Conservation (phyloP, 768 basidiomycete species). For the Astraeus odoratus region DNA sequence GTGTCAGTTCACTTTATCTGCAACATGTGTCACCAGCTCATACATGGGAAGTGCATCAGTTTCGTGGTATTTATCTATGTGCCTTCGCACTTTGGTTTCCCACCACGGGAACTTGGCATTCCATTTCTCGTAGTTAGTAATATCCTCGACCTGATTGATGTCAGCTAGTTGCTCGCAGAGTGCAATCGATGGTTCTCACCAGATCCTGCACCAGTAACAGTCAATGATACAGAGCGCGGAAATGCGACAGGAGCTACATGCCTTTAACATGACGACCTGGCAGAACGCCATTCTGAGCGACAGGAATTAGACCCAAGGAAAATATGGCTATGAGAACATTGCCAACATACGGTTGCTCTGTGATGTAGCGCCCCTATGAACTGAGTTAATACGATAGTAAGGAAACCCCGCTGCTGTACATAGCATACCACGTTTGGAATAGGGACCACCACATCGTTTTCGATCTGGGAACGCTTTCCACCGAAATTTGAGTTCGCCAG, state of each 20-base stretch:
- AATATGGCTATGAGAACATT: too few species aligned
- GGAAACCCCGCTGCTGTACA: neutral
- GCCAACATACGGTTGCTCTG: neutral
- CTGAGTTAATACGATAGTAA: too few species aligned
- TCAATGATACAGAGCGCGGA: neutral
- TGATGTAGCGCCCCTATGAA: neutral
- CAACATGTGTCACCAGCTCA: constrained; percentile 8
- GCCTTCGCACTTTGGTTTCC: too few species aligned
- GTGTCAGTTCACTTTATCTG: constrained; percentile 2
- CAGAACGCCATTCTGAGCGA: constrained; percentile 1
- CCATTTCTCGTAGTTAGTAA: too few species aligned
- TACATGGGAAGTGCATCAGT: constrained; percentile 16
- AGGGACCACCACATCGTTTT: too few species aligned
- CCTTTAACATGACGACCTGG: neutral
- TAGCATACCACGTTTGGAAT: too few species aligned
- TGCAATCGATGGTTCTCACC: neutral
- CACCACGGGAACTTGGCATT: too few species aligned
- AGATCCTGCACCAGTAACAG: neutral
- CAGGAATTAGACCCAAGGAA: too few species aligned
- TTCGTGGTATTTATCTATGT: too few species aligned
- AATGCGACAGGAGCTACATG: neutral
- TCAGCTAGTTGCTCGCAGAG: too few species aligned
- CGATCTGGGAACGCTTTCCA: neutral
- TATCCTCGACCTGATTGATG: too few species aligned
- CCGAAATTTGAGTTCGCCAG: neutral